Conservation (phyloP, 305 asterid species). For the Fraxinus baroniana region DNA sequence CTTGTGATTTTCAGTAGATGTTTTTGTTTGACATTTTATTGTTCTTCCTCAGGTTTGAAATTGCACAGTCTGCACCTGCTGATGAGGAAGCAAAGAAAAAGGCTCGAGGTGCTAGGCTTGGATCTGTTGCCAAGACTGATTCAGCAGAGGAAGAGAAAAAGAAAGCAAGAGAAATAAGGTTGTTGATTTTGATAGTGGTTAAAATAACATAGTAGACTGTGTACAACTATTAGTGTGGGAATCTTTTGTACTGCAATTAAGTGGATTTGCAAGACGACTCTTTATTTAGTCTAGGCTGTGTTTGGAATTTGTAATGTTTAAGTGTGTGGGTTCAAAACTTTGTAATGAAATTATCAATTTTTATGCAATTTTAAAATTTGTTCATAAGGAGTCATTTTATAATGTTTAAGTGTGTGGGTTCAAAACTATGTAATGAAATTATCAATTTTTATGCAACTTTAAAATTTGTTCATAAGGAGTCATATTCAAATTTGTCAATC, state of each 20-base stretch:
- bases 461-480: no score
- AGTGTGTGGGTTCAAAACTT: no score
- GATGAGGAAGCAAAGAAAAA: conserved; percentile 66
- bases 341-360: no score
- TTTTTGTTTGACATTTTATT: neutral
- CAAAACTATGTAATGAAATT: no score
- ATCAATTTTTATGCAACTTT: no score
- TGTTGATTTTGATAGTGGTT: conserved; percentile 14
- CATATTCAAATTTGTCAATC: no score
- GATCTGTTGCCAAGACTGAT: conserved; percentile 19
- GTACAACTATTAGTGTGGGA: neutral
- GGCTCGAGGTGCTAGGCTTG: conserved; percentile 68
- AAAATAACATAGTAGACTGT: neutral
- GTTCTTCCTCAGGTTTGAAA: conserved; percentile 53
- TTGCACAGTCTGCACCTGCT: conserved; percentile 40
- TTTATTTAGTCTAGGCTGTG: neutral
- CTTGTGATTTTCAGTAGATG: neutral
- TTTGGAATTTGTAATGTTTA: neutral
- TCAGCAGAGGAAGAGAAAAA: neutral
- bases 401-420: no score
- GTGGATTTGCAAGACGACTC: neutral
- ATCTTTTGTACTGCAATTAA: neutral
- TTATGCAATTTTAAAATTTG: no score
- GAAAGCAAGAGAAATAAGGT: conserved; percentile 3
- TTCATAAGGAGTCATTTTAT: no score